A percentile compares a stretch with the other conserved stretches of the same genome.
Conservation (phyloP, 2,329 filamentous ascomycete species). For the Lecanicillium sp. region DNA sequence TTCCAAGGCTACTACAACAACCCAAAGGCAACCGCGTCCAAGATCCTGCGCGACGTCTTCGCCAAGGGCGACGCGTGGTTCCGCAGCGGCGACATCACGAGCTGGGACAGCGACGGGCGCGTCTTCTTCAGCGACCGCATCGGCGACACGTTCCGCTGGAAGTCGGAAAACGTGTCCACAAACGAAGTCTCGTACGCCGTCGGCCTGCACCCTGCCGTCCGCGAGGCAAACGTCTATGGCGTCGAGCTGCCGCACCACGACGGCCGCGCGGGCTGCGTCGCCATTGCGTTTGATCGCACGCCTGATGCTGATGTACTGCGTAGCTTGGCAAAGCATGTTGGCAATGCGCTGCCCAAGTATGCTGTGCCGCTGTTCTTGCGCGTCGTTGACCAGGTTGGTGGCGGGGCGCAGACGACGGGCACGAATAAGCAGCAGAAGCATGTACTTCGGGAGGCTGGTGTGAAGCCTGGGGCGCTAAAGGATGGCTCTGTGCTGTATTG, state of each 20-base stretch:
- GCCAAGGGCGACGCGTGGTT: slow-evolving; percentile 73
- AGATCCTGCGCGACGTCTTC: slow-evolving; percentile 68
- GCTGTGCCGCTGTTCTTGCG: slow-evolving; percentile 73
- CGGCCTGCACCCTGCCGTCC: slow-evolving; percentile 55
- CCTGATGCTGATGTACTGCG: slow-evolving; percentile 37
- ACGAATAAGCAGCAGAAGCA: slow-evolving; percentile 89
- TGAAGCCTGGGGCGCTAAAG: slow-evolving; percentile 43
- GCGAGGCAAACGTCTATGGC: slow-evolving; percentile 82
- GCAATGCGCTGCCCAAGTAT: slow-evolving; percentile 56
- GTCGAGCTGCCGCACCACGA: slow-evolving; percentile 74
- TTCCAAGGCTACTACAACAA: slow-evolving; percentile 84
- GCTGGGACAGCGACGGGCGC: slow-evolving; percentile 61
- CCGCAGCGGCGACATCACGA: slow-evolving; percentile 73
- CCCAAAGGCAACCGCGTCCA: slow-evolving; percentile 57
- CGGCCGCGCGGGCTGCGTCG: slow-evolving; percentile 74
- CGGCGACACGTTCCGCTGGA: slow-evolving; percentile 72
- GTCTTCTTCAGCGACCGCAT: slow-evolving; percentile 77
- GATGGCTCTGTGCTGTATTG: slow-evolving; percentile 47
- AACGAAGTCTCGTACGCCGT: slow-evolving; percentile 73
- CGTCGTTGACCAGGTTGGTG: slow-evolving; percentile 45
- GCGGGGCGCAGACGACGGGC: slow-evolving; percentile 59
- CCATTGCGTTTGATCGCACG: slow-evolving; percentile 48
- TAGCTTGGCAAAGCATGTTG: slow-evolving; percentile 53
- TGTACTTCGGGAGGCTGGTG: slow-evolving; percentile 60
- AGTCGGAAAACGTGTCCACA: slow-evolving; percentile 76